Percentiles rank a stretch among this genome's conserved stretches.
phyloP scores from a whole-genome alignment of 129 eudicot genomes.

The Pulicaria dysenterica region DNA sequence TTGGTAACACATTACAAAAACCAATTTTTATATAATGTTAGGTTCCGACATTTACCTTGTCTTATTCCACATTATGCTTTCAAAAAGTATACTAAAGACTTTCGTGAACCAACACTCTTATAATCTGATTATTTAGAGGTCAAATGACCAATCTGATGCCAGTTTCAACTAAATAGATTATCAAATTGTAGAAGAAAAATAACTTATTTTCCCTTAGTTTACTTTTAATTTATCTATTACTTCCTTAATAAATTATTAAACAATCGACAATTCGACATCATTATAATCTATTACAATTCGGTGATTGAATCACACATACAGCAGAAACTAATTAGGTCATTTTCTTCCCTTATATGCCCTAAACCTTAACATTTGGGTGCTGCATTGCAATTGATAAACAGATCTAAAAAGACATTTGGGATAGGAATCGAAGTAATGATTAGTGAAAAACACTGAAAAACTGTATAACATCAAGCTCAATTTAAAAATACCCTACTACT shows the following conservation, averaged over 20 bases:
- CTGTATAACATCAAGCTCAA: not conserved
- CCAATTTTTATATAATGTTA: not conserved
- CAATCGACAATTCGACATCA: too few species aligned
- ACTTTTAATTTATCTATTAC: too few species aligned
- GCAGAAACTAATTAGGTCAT: too few species aligned
- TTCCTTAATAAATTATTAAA: too few species aligned
- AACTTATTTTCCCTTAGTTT: too few species aligned
- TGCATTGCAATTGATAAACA: slow-evolving; percentile 5
- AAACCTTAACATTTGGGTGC: not conserved
- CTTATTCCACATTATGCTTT: not conserved
- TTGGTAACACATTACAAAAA: not conserved
- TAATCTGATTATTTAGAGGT: too few species aligned
- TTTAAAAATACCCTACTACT: slow-evolving; percentile 2
- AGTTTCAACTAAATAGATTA: too few species aligned
- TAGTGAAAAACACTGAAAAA: not conserved
- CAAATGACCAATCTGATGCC: too few species aligned
- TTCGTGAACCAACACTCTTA: not conserved
- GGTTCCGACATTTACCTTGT: not conserved
- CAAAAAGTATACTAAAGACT: not conserved
- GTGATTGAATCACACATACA: too few species aligned
- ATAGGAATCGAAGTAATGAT: not conserved
- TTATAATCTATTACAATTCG: too few species aligned
- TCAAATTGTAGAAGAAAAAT: not conserved
- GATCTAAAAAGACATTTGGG: not conserved
- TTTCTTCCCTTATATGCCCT: too few species aligned